Percentiles rank a stretch among this genome's conserved stretches.
Conservation (phyloP, 345 rosid genomes). For the Bruguiera parviflora region DNA sequence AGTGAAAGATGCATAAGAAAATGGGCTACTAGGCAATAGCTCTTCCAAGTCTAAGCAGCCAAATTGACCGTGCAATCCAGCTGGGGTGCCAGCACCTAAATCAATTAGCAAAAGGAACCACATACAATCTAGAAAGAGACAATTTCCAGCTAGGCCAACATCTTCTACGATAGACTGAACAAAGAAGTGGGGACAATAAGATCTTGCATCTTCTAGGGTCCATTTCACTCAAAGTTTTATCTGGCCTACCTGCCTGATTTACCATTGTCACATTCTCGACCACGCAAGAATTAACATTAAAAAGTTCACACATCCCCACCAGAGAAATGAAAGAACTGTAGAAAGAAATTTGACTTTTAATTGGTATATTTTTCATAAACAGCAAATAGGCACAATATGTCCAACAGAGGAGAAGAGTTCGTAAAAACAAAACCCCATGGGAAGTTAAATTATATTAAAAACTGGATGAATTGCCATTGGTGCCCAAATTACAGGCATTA, state of each 20-base stretch:
- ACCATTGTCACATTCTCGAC: no score
- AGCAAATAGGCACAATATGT: no score
- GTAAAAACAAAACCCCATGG: neutral
- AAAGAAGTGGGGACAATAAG: no score
- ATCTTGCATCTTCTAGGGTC: no score
- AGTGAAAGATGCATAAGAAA: neutral
- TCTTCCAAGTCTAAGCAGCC: neutral
- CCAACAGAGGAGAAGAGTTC: neutral
- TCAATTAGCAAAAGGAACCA: neutral
- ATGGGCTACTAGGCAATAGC: neutral
- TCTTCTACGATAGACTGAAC: neutral
- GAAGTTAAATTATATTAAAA: slow-evolving; percentile 29
- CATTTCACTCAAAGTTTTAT: no score
- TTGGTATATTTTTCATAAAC: no score
- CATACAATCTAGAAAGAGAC: neutral
- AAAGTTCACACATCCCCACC: no score
- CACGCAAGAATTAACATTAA: no score
- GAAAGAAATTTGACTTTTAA: no score
- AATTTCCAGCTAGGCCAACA: slow-evolving; percentile 15
- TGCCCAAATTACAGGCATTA: slow-evolving; percentile 28
- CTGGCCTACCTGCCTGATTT: no score
- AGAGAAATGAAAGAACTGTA: no score
- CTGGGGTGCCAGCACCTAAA: slow-evolving; percentile 11
- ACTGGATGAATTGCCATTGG: slow-evolving; percentile 29
- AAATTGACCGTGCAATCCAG: slow-evolving; percentile 9